Conservation (phyloP, 2,329 filamentous ascomycete genomes). For the Alternaria arbusti region DNA sequence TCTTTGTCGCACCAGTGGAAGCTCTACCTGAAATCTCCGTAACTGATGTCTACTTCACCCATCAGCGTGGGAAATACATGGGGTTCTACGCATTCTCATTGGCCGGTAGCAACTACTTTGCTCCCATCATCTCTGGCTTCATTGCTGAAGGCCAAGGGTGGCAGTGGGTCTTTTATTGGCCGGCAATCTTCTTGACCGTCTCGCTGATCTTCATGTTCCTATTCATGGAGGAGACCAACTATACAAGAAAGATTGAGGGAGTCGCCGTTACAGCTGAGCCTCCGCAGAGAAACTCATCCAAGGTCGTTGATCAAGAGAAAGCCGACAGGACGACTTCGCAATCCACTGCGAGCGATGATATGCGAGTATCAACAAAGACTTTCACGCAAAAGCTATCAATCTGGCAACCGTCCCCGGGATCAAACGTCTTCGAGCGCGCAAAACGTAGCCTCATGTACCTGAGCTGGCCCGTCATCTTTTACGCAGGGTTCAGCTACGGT, state of each 20-base stretch:
- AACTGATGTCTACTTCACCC: conserved; percentile 50
- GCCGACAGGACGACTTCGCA: conserved; percentile 25
- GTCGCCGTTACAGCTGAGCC: conserved; percentile 1
- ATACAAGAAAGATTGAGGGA: conserved; percentile 46
- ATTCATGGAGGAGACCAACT: conserved; percentile 68
- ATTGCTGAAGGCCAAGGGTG: conserved; percentile 46
- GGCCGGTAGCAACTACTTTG: conserved; percentile 46
- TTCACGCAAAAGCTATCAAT: conserved; percentile 28
- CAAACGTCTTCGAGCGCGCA: conserved; percentile 25
- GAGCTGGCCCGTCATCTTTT: conserved; percentile 46
- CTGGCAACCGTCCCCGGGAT: conserved; percentile 27
- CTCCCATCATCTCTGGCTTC: conserved; percentile 46
- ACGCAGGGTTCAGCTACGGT: conserved; percentile 34
- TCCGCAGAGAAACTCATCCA: conserved; percentile 12
- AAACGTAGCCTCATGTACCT: conserved; percentile 34
- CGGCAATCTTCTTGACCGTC: conserved; percentile 60
- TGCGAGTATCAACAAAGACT: conserved; percentile 15
- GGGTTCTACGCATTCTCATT: conserved; percentile 43
- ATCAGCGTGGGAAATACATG: conserved; percentile 42
- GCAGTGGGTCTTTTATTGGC: conserved; percentile 55
- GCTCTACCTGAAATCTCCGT: conserved; percentile 57
- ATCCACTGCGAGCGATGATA: conserved; percentile 16
- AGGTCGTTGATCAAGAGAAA: conserved; percentile 26
- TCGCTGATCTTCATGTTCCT: conserved; percentile 62
- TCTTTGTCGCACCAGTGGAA: conserved; percentile 58